A percentile compares a stretch with the other conserved stretches of the same genome.
Evolutionary conservation across 495 filamentous ascomycete species (phyloP).

Genomic region (Talaromyces adpressus): DNA sequence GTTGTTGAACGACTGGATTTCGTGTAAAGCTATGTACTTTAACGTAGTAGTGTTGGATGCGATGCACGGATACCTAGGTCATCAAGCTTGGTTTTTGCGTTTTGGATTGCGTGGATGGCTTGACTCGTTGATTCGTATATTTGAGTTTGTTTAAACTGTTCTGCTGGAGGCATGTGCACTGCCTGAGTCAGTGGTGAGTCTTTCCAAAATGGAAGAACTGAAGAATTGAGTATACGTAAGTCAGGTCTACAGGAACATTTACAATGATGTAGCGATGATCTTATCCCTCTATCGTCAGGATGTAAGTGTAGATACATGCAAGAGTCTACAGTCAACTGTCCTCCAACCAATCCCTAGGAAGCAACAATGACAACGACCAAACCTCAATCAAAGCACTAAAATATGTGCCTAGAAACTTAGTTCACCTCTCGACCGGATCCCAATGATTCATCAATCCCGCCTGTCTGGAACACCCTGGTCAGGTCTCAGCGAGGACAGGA

Average conservation of each 20-base stretch:
- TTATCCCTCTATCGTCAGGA: background rate
- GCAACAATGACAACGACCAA: background rate
- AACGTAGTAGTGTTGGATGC: no score
- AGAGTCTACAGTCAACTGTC: background rate
- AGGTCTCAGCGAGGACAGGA: background rate
- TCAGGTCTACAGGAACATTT: background rate
- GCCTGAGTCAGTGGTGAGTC: background rate
- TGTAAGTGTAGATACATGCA: background rate
- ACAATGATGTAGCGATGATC: background rate
- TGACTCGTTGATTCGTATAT: background rate
- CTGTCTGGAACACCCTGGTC: conserved; percentile 1
- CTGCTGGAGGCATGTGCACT: background rate
- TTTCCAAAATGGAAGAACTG: background rate
- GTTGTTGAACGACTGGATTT: background rate
- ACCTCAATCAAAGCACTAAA: background rate
- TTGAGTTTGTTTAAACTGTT: background rate
- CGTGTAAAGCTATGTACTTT: no score
- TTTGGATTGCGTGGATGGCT: background rate
- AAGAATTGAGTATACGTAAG: background rate
- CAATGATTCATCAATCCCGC: background rate
- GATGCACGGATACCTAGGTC: no score
- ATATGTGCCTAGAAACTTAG: background rate
- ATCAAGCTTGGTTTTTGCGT: background rate
- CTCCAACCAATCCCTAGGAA: background rate
- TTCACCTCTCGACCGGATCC: background rate